phyloP scores from a whole-genome alignment of 257 asterid genomes.

The Verbascum thapsus region DNA sequence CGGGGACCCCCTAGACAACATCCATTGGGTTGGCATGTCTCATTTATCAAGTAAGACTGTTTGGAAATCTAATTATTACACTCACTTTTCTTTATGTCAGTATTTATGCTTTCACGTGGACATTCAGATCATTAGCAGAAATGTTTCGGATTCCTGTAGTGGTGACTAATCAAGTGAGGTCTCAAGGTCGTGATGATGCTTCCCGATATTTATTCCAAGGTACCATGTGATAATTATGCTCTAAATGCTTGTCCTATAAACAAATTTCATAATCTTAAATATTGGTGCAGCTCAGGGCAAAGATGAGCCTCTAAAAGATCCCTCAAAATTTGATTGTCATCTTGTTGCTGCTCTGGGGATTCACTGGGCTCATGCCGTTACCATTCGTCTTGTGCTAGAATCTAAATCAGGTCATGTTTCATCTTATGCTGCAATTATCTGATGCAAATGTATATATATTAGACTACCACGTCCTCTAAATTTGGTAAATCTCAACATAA shows the following conservation, averaged over 20 bases:
- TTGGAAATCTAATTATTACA: constrained; percentile 9
- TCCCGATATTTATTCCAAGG: constrained; percentile 75
- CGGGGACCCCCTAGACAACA: constrained; percentile 55
- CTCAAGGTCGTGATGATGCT: constrained; percentile 60
- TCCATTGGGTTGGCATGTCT: constrained; percentile 78
- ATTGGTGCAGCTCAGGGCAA: constrained; percentile 50
- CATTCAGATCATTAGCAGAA: constrained; percentile 76
- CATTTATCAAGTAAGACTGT: constrained; percentile 71
- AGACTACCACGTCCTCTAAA: too few relatives aligned
- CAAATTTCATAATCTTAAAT: constrained; percentile 8
- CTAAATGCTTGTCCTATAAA: neutral
- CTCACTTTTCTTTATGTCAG: neutral
- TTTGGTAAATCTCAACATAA: too few relatives aligned
- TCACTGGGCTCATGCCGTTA: constrained; percentile 93
- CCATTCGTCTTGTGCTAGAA: constrained; percentile 78
- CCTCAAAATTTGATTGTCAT: constrained; percentile 55
- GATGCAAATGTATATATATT: neutral
- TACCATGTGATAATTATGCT: constrained; percentile 29
- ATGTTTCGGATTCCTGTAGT: constrained; percentile 79
- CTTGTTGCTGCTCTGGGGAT: constrained; percentile 91
- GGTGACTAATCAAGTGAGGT: constrained; percentile 89
- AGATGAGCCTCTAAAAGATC: constrained; percentile 37
- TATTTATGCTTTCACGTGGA: constrained; percentile 25
- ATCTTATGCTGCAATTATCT: constrained; percentile 11
- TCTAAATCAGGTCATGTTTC: constrained; percentile 65